phyloP scores from a whole-genome alignment of 177 flowering plant genomes.

The Tripterygium wilfordii region DNA sequence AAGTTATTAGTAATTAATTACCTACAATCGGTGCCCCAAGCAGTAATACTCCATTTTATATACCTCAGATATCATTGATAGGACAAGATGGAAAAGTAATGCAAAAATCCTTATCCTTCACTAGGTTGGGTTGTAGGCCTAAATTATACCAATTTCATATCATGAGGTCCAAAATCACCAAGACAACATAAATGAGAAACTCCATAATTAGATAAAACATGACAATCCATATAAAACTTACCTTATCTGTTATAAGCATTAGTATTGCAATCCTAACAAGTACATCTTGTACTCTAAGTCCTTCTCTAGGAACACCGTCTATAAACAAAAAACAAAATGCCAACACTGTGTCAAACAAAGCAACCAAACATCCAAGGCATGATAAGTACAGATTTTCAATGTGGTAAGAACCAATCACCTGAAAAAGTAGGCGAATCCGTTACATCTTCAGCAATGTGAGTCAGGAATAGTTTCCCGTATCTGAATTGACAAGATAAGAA shows the following conservation, averaged over 20 bases:
- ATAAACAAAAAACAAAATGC: constrained; percentile 10
- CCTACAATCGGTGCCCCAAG: no score
- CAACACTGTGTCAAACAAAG: background rate
- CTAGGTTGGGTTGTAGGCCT: no score
- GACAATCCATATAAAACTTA: constrained; percentile 22
- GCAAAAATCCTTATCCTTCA: no score
- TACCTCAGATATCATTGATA: no score
- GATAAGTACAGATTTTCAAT: background rate
- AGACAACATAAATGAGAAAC: no score
- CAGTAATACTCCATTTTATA: no score
- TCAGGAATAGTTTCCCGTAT: constrained; percentile 68
- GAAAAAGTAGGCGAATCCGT: constrained; percentile 70
- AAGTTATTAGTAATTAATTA: no score
- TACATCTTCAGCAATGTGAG: constrained; percentile 75
- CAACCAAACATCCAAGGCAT: background rate
- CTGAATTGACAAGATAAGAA: no score
- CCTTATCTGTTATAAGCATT: constrained; percentile 63
- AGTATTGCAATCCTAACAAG: constrained; percentile 76
- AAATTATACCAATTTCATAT: no score
- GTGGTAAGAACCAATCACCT: constrained; percentile 42
- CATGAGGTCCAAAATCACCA: no score
- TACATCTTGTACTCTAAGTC: constrained; percentile 78
- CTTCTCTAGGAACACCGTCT: constrained; percentile 99
- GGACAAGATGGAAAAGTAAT: no score
- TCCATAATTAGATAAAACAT: no score